Evolutionary conservation across 2,329 filamentous ascomycete species (phyloP), one percentile per base, ranked within the genome.

Genomic region (Diaporthe nobilis): DNA sequence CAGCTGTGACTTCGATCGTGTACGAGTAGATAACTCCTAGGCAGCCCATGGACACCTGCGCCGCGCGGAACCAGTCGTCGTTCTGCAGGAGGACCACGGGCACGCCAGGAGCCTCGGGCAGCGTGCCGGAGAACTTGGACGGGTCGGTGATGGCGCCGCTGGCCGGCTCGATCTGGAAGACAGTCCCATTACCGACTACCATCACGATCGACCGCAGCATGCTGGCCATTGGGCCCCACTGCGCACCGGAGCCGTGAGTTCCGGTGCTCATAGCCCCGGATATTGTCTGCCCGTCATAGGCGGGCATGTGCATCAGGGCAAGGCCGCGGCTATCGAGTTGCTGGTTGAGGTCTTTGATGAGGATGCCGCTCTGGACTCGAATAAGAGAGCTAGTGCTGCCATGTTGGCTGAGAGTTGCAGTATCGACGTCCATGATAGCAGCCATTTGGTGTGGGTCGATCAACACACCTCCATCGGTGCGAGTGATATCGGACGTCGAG

Each of bases 91-190:
- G 79, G 0, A 68, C 67, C 6, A 78, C 76, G 2, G 78, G 76
- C 0, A 81, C 74, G 3, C 74, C 77, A 22, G 78, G 76, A 6
- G 25, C 71, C 10, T 72, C 71, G 4, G 71, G 34, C 2, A 81
- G 31, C 4, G 12, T 31, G 39, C 70, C 68, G 0, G 79, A 61
- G 57, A 81, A 81, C 22, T 75, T 75, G 13, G 75, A 37, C 3
- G 78, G 72, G 57, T 79, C 74, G 47, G 79, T 81, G 60, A 81
- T 74, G 63, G 63, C 44, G 22, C n/a, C 31, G 20, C 53, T 77
- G 39, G 75, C 47, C 2, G 79, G 78, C 72, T 81, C 80, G 60
- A 81, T 79, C 53, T 81, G 80, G 77, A 79, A 81, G 4, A 81
- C 80, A 4, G 71, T 78, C 0, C 79, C 80, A 1, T 57, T 77